Evolutionary conservation across 768 basidiomycete species (phyloP).

Genomic region (Scleroderma citrinum): DNA sequence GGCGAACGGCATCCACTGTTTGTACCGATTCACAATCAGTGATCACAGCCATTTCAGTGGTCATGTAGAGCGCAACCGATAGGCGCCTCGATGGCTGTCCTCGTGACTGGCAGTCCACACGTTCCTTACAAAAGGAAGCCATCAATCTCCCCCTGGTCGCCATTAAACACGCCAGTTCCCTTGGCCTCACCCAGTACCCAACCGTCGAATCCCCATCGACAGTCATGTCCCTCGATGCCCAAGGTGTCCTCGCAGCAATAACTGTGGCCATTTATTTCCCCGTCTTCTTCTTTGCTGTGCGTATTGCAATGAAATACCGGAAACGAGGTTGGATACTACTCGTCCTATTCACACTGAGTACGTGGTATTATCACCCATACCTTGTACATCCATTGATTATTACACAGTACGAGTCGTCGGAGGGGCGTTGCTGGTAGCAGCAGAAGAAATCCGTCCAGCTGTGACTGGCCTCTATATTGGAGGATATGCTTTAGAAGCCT

Average conservation of each 20-base stretch:
- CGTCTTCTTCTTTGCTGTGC: constrained; percentile 39
- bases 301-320: constrained; percentile 48
- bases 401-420: constrained; percentile 50
- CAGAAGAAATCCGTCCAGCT: constrained; percentile 35
- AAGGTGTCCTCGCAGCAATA: constrained; percentile 52
- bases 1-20: neutral
- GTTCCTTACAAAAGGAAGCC: constrained; percentile 10
- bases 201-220: neutral
- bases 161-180: constrained; percentile 1
- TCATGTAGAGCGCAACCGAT: too few species aligned
- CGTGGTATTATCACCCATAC: constrained; percentile 15
- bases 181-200: neutral
- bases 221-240: constrained; percentile 33
- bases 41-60: too few species aligned
- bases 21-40: neutral
- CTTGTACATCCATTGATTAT: constrained; percentile 2
- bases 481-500: constrained; percentile 39
- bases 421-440: constrained; percentile 52
- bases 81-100: neutral
- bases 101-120: neutral
- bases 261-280: constrained; percentile 58
- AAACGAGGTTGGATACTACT: constrained; percentile 67
- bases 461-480: constrained; percentile 45
- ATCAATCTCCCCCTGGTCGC: neutral
- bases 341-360: constrained; percentile 53